Base-by-base conservation (phyloP, 202 grass and related monocot species). In the Brachypodium distachyon region DNA sequence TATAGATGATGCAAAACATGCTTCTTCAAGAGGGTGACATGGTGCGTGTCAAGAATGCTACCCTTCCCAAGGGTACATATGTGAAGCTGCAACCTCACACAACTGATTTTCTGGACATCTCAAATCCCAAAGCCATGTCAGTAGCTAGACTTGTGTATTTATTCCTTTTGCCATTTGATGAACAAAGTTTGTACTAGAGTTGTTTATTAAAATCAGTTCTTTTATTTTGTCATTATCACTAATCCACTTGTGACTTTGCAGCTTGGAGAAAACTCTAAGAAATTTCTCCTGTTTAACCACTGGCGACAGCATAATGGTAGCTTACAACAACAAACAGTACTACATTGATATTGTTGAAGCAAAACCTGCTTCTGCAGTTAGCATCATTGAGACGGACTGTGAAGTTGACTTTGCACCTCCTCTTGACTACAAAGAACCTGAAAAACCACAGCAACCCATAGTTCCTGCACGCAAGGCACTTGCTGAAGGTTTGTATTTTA, bases 1-100 rank as follows among this genome's bases (percentile, higher is more conserved):
- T 79, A 26, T 82, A 98, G 95, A 92, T 95, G 95, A 98, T 98
- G 91, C 87, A 95, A 90, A 98, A 98, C 88, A 90, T 98, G 90
- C 87, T 95, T 78, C 84, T 98, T 76, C 34, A 90, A 90, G 91
- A 88, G 56, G 91, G 95, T 80, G 89, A 94, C 12, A 70, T 27
- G 46, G 76, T 97, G 17, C 81, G 23, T 75, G 63, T 98, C 4
- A 92, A 87, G 67, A 92, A 88, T 42, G 65, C 84, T 21, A 87
- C 73, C 67, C 84, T 98, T 64, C 87, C 79, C 44, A 94, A 98
- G 86, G 95, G 84, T 38, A 88, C 77, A 77, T 97, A 88, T 67
- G 91, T 82, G 31, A 97, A 97, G 77, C 65, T 97, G 54, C 89
- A 88, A 64, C 91, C 91, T 76, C 94, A 97, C 89, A 94, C 87